phyloP scores from a whole-genome alignment of 192 early-diverging fungal genomes.

The Thoreauomyces humboldtii region DNA sequence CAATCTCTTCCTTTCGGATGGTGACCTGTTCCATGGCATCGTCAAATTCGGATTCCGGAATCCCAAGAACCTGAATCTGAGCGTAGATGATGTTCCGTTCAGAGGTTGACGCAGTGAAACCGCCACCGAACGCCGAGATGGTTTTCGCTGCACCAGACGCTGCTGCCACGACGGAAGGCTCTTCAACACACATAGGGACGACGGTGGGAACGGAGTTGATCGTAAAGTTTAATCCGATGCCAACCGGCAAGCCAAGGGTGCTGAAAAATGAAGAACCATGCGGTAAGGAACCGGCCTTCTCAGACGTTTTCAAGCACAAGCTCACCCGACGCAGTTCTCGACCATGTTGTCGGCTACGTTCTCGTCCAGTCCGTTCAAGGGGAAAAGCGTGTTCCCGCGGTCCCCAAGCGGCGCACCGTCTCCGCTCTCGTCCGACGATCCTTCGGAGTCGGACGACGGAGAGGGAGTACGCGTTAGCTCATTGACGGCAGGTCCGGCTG shows the following conservation, averaged over 20 bases:
- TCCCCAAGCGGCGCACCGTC: background rate
- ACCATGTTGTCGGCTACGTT: slow-evolving; percentile 75
- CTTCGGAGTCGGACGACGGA: background rate
- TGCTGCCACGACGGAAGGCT: slow-evolving; percentile 75
- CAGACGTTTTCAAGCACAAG: background rate
- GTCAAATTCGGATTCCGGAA: slow-evolving; percentile 45
- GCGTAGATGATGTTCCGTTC: slow-evolving; percentile 69
- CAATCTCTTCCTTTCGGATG: slow-evolving; percentile 37
- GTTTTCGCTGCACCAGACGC: slow-evolving; percentile 77
- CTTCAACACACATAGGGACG: slow-evolving; percentile 76
- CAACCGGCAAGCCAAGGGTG: slow-evolving; percentile 67
- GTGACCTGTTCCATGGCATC: slow-evolving; percentile 32
- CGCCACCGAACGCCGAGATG: slow-evolving; percentile 47
- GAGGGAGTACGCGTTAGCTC: background rate
- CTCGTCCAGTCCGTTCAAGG: slow-evolving; percentile 62
- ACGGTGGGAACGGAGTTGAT: slow-evolving; percentile 61
- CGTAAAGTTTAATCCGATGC: slow-evolving; percentile 69
- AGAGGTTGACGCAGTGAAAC: slow-evolving; percentile 57
- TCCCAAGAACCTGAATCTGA: slow-evolving; percentile 63
- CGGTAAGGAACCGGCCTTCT: background rate
- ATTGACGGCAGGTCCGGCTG: background rate
- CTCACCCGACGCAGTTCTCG: slow-evolving; percentile 70
- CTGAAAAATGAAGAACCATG: slow-evolving; percentile 25
- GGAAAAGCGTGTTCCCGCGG: slow-evolving; percentile 37
- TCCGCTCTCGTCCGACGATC: slow-evolving; percentile 2